Evolutionary conservation across 2,329 filamentous ascomycete species (phyloP), one percentile per base, ranked within the genome.

Genomic region (Pseudogymnoascus sp.): DNA sequence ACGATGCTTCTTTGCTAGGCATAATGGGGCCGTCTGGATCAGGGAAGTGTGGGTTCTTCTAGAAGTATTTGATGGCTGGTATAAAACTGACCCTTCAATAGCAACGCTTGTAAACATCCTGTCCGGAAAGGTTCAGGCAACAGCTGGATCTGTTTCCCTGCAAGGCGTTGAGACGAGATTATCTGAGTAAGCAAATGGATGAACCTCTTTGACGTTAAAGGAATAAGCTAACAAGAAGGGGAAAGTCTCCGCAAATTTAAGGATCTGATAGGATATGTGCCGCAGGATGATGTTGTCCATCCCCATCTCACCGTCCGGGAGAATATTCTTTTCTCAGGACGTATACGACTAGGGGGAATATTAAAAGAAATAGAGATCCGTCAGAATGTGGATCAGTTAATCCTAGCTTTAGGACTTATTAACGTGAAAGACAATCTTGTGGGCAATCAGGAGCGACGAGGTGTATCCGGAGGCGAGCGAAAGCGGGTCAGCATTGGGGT

Each of bases 21-120:
- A 76, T 85, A n/a, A 84, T 84, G 81, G 82, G 82, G 5, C 81
- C 81, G 5, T 82, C 79, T 1, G 82, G 82, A n/a, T 82, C 82
- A 1, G 82, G 82, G 31, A 85, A 84, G 70, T 81, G 70, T 71
- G 62, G 63, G 68, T 63, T 60, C 21, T 40, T 16, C 38, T 23
- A 11, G 8, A 10, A 44, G 16, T 2, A 40, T n/a, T 42, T 60
- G 4, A 35, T 16, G n/a, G 5, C 18, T 33, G 8, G 10, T 28
- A 40, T 8, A 65, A 69, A 63, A 70, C 3, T 42, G n/a, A 42
- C 7, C 25, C 14, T 4, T 28, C 7, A 33, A 6, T 40, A 72
- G 70, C 80, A 16, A 85, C 82, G 0, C 84, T 85, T 65, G 76
- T 85, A 33, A 85, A 84, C 63, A 80, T 84, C 25, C 75, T 85